phyloP scores from a whole-genome alignment of 1,284 basidiomycete genomes.

The Puccinia polysora region DNA sequence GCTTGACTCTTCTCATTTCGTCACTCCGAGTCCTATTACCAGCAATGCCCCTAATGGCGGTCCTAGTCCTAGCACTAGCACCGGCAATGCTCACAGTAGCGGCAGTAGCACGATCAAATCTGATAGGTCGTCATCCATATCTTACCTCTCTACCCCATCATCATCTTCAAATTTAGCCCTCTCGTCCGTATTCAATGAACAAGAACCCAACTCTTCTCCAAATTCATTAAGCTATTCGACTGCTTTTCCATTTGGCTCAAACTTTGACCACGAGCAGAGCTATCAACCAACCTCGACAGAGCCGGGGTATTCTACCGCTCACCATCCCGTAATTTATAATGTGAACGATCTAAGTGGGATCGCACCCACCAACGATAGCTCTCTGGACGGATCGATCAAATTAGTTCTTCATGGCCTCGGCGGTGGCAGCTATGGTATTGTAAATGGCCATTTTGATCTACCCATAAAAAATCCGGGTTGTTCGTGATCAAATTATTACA shows the following conservation, averaged over 20 bases:
- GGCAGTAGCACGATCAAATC: no score
- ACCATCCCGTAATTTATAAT: neutral
- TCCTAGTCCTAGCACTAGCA: neutral
- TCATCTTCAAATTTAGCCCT: neutral
- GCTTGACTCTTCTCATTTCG: neutral
- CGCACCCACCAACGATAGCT: neutral
- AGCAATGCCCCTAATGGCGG: neutral
- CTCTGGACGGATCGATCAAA: neutral
- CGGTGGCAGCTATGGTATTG: no score
- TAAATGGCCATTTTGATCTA: no score
- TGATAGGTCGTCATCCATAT: neutral
- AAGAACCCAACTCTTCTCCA: neutral
- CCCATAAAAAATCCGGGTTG: no score
- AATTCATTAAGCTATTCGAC: neutral
- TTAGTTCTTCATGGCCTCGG: no score
- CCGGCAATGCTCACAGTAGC: neutral
- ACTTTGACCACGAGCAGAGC: neutral
- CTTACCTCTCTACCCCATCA: conserved; percentile 7
- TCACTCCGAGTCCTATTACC: neutral
- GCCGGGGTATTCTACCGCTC: neutral
- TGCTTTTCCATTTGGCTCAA: neutral
- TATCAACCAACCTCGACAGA: neutral
- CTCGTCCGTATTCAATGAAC: conserved; percentile 1
- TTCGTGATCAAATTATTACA: no score
- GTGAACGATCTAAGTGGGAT: neutral